phyloP scores from a whole-genome alignment of 257 asterid species.

The Solanum paucissectum region DNA sequence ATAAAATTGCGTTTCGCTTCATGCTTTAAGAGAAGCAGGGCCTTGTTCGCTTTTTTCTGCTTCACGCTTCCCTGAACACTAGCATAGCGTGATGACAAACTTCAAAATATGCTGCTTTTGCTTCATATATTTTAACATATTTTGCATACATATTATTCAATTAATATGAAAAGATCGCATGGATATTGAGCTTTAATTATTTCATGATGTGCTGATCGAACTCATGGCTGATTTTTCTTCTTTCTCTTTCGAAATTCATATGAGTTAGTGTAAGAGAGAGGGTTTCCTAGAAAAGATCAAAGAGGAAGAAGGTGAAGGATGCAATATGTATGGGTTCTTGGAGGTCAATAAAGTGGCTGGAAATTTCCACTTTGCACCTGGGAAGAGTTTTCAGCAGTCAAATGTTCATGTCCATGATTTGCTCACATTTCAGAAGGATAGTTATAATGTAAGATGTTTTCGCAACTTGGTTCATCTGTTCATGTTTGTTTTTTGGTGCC shows the following conservation, averaged over 20 bases:
- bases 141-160: neutral
- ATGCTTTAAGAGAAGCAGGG: neutral
- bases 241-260: neutral
- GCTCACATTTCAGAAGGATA: constrained; percentile 84
- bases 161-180: neutral
- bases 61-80: neutral
- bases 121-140: neutral
- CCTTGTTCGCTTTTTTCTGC: neutral
- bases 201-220: neutral
- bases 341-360: constrained; percentile 97
- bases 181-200: neutral
- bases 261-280: constrained; percentile 84
- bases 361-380: constrained; percentile 97
- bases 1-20: neutral
- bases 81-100: neutral
- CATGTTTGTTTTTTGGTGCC: neutral
- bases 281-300: constrained; percentile 88
- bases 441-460: constrained; percentile 68
- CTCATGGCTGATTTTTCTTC: neutral
- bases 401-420: constrained; percentile 85
- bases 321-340: constrained; percentile 83
- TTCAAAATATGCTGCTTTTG: neutral
- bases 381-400: constrained; percentile 95
- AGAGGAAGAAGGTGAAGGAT: constrained; percentile 97
- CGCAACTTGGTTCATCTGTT: neutral